These are phyloP conservation scores for Candida caryicola DNA, from an alignment of 805 yeast genomes.

Conservation along the genomic window DNA sequence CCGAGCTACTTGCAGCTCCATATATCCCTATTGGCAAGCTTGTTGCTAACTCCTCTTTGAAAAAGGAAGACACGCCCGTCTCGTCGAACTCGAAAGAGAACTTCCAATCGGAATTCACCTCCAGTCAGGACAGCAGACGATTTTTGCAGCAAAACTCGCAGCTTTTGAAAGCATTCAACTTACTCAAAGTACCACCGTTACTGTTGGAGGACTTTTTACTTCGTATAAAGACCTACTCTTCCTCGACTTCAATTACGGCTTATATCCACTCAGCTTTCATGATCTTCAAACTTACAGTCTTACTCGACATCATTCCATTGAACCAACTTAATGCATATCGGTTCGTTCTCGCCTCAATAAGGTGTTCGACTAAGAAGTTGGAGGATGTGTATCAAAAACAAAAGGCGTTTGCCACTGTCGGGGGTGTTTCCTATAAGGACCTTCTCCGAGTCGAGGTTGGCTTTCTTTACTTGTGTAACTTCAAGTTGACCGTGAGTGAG, in stretches of 20 bases:
- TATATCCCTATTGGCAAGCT: constrained; percentile 24
- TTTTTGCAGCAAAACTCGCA: constrained; percentile 23
- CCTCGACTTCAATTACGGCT: constrained; percentile 37
- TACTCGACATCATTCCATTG: constrained; percentile 31
- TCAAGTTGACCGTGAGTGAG: constrained; percentile 46
- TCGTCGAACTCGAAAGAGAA: constrained; percentile 12
- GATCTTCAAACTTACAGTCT: constrained; percentile 33
- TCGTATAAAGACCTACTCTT: constrained; percentile 38
- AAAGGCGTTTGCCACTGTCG: constrained; percentile 41
- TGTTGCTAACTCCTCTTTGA: constrained; percentile 13
- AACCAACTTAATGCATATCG: constrained; percentile 39
- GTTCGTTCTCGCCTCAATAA: constrained; percentile 34
- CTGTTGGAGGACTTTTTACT: constrained; percentile 33
- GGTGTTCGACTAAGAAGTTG: constrained; percentile 40
- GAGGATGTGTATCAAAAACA: constrained; percentile 47
- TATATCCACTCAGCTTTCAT: constrained; percentile 40
- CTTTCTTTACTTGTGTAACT: constrained; percentile 47
- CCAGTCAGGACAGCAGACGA: constrained; percentile 15
- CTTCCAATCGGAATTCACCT: constrained; percentile 21
- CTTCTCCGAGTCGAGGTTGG: constrained; percentile 49
- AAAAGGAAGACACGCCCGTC: constrained; percentile 15
- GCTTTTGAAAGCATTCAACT: constrained; percentile 30
- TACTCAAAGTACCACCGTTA: constrained; percentile 34
- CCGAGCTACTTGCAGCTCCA: constrained; percentile 5
- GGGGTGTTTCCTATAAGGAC: constrained; percentile 44